Percentiles rank a stretch among this genome's conserved stretches.
phyloP scores from a whole-genome alignment of 352 stramenopile species.

The Pythium plurisporium region DNA sequence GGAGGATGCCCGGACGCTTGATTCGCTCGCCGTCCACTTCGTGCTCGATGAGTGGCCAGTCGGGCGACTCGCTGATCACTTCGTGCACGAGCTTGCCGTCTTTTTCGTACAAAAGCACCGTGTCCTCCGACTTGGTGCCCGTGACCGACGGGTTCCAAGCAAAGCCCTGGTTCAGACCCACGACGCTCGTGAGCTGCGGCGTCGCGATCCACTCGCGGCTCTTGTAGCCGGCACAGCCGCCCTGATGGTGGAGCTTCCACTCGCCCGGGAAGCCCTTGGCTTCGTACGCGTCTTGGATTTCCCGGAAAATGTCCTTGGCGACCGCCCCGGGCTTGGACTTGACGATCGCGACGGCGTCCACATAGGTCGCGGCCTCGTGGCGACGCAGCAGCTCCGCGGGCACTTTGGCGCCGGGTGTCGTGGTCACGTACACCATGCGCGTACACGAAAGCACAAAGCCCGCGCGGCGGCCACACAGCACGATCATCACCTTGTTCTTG shows the following conservation, averaged over 20 bases:
- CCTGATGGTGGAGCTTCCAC: slow-evolving; percentile 67
- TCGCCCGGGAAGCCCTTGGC: slow-evolving; percentile 50
- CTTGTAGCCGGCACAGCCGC: slow-evolving; percentile 57
- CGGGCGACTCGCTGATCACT: slow-evolving; percentile 45
- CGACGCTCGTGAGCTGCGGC: slow-evolving; percentile 28
- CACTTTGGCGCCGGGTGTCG: slow-evolving; percentile 20
- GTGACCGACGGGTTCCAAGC: slow-evolving; percentile 72
- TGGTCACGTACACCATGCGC: slow-evolving; percentile 64
- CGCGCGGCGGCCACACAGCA: slow-evolving; percentile 62
- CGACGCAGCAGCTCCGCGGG: slow-evolving; percentile 41
- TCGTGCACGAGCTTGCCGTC: slow-evolving; percentile 34
- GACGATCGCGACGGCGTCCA: slow-evolving; percentile 56
- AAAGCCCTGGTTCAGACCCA: slow-evolving; percentile 47
- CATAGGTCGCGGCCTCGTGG: slow-evolving; percentile 63
- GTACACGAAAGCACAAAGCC: slow-evolving; percentile 61
- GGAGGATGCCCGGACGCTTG: slow-evolving; percentile 50
- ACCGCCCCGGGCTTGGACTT: slow-evolving; percentile 29
- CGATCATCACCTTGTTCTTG: slow-evolving; percentile 73
- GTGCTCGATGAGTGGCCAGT: slow-evolving; percentile 53
- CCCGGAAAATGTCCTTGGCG: slow-evolving; percentile 44
- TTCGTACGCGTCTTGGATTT: slow-evolving; percentile 55
- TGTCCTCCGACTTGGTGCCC: slow-evolving; percentile 74
- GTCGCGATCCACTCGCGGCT: slow-evolving; percentile 74
- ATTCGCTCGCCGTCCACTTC: slow-evolving; percentile 42
- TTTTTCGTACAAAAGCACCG: slow-evolving; percentile 37